phyloP scores from a whole-genome alignment of 768 basidiomycete genomes.

The Kwoniella botswanensis region DNA sequence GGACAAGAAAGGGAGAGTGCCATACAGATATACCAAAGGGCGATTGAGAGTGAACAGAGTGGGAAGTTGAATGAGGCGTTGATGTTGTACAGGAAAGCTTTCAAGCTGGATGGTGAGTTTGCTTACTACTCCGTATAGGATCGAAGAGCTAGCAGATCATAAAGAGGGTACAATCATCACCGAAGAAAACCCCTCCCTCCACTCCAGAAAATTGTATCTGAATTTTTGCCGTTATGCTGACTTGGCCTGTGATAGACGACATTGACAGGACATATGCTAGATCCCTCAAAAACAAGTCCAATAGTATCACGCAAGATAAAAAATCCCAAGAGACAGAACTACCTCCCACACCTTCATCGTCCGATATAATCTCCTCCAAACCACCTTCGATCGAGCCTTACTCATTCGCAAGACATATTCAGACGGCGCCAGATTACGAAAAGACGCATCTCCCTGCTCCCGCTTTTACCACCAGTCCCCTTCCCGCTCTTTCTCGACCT shows the following conservation, averaged over 20 bases:
- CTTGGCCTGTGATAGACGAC: conserved; percentile 58
- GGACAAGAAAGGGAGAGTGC: conserved; percentile 30
- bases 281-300: neutral
- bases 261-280: conserved; percentile 72
- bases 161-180: too few species aligned
- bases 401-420: conserved; percentile 51
- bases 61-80: conserved; percentile 79
- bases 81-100: conserved; percentile 76
- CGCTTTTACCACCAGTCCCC: neutral
- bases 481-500: conserved; percentile 4
- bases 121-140: neutral
- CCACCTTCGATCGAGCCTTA: conserved; percentile 42
- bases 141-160: neutral
- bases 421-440: conserved; percentile 52
- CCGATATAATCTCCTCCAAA: conserved; percentile 44
- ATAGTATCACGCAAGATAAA: neutral
- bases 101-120: conserved; percentile 67
- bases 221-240: too few species aligned
- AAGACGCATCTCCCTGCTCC: neutral
- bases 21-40: conserved; percentile 68
- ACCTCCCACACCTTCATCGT: conserved; percentile 33
- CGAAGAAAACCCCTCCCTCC: too few species aligned
- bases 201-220: too few species aligned
- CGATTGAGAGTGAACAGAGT: conserved; percentile 73
- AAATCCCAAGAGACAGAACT: neutral